Conservation (phyloP, 352 stramenopile genomes). For the Pythium scleroteichum region DNA sequence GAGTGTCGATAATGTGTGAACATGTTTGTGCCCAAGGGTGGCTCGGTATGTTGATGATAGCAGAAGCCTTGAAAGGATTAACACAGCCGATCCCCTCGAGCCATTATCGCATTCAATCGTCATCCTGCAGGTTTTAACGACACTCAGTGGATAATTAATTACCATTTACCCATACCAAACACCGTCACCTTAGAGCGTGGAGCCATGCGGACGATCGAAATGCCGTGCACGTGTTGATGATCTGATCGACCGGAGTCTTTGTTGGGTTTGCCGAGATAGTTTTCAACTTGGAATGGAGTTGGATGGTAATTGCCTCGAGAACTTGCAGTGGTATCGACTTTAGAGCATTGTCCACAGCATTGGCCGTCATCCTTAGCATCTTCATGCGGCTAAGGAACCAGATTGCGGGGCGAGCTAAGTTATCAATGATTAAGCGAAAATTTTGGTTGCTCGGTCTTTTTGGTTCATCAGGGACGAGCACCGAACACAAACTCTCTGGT, state of each 20-base stretch:
- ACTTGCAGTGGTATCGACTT: slow-evolving; percentile 40
- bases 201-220: slow-evolving; percentile 66
- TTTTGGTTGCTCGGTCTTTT: too few relatives aligned
- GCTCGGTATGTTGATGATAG: slow-evolving; percentile 3
- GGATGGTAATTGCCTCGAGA: slow-evolving; percentile 45
- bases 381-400: slow-evolving; percentile 21
- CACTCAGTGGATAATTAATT: too few relatives aligned
- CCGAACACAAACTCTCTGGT: too few relatives aligned
- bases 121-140: slow-evolving; percentile 7
- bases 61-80: slow-evolving; percentile 1
- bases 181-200: slow-evolving; percentile 54
- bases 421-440: slow-evolving; percentile 10
- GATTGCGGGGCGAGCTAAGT: slow-evolving; percentile 23
- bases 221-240: slow-evolving; percentile 51
- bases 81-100: neutral
- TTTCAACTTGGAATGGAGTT: slow-evolving; percentile 44
- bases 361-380: slow-evolving; percentile 14
- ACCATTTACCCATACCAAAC: too few relatives aligned
- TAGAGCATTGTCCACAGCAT: neutral
- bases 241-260: slow-evolving; percentile 38
- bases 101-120: neutral
- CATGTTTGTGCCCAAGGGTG: slow-evolving; percentile 1
- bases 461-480: neutral
- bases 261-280: slow-evolving; percentile 52
- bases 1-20: neutral